Base-by-base conservation (phyloP, 176 grass and related monocot species). In the Musa acuminata region DNA sequence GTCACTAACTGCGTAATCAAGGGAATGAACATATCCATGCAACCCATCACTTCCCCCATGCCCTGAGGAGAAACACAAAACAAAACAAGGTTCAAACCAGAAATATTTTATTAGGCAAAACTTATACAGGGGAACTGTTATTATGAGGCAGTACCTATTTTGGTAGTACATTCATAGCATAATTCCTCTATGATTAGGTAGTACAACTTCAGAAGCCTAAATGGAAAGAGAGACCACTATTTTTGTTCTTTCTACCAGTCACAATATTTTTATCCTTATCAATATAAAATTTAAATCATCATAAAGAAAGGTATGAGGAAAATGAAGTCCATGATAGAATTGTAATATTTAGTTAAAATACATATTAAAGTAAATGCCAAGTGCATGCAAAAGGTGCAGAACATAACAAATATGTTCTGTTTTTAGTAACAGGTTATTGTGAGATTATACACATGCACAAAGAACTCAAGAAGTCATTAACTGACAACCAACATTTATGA, bases 11-110 rank as follows among this genome's bases (percentile, higher is more conserved):
- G 85, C 87, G 83, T 89, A 81, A 73, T 93, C 90, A 72, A 97
- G 87, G 73, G 94, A 97, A 48, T 92, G 94, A 22, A 93, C 90
- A 69, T 97, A 97, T 82, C 90, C 94, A 83, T 97, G 94, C 9
- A 97, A 84, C 74, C 83, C 80, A 71, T 97, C 90, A 52, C 90
- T 97, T 74, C 90, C 94, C 48, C 94, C 94, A 75, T 91, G 94
- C 35, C 94, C 94, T 97, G 75, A 48, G 76, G 49, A 11, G 79
- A 26, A 88, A 8, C 79, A n/a, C 57, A 43, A 65, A 1, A 53
- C 25, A 43, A 48, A 76, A 43, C 20, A 84, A 62, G 82, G 51
- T 76, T 51, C 29, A 62, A 11, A 62, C n/a, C 57, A 60, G 0
- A 60, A 60, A 0, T 6, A 19, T 60, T 60, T 60, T 7, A 60